These are phyloP conservation scores for Lipomyces starkeyi DNA, from an alignment of 805 yeast species.

Conservation along the genomic window DNA sequence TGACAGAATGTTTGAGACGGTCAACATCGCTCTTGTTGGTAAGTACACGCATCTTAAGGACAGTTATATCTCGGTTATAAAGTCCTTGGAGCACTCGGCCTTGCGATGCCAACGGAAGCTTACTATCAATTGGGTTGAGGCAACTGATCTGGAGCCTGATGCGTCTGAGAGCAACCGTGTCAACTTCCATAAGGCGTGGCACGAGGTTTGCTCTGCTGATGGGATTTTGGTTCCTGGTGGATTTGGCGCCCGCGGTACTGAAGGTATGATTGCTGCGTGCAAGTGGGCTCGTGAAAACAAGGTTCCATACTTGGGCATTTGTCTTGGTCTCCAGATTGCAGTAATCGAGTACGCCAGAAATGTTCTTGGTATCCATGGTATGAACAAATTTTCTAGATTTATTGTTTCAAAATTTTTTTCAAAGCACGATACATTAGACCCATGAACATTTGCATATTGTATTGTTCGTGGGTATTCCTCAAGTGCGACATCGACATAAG, in stretches of 20 bases:
- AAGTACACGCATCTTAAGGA: slow-evolving; percentile 96
- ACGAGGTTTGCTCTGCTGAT: slow-evolving; percentile 86
- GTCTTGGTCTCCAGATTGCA: slow-evolving; percentile 96
- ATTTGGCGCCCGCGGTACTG: slow-evolving; percentile 95
- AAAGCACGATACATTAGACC: slow-evolving; percentile 36
- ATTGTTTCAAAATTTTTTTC: background rate
- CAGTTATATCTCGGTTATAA: slow-evolving; percentile 91
- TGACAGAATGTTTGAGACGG: slow-evolving; percentile 84
- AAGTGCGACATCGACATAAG: slow-evolving; percentile 29
- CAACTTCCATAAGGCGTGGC: slow-evolving; percentile 95
- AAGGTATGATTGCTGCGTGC: slow-evolving; percentile 97
- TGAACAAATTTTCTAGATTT: slow-evolving; percentile 46
- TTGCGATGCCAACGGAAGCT: slow-evolving; percentile 85
- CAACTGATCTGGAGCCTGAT: slow-evolving; percentile 83
- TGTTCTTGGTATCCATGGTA: slow-evolving; percentile 73
- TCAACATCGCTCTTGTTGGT: slow-evolving; percentile 95
- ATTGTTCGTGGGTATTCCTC: slow-evolving; percentile 35
- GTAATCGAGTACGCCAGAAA: slow-evolving; percentile 90
- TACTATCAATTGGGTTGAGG: slow-evolving; percentile 95
- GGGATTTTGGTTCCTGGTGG: slow-evolving; percentile 99
- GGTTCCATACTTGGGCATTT: slow-evolving; percentile 94
- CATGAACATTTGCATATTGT: slow-evolving; percentile 7
- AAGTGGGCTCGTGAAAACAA: slow-evolving; percentile 97
- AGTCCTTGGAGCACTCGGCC: slow-evolving; percentile 93
- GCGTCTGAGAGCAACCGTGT: slow-evolving; percentile 60